A percentile compares a stretch with the other conserved stretches of the same genome.
phyloP scores from a whole-genome alignment of 148 eudicot species.

The Limonium bicolor region DNA sequence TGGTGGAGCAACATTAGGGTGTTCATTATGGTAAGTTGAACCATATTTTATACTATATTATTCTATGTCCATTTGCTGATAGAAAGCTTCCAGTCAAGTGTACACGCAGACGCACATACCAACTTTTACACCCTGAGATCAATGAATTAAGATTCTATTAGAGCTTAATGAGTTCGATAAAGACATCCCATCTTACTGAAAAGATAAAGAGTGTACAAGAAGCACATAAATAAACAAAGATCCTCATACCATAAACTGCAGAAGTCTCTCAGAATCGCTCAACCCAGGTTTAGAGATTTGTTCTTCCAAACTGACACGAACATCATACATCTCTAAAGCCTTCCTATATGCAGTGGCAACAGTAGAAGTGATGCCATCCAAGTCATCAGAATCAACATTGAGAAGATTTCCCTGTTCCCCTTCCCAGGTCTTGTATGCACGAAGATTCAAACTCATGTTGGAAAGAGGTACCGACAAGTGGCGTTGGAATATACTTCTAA shows the following conservation, averaged over 20 bases:
- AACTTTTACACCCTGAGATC: too few species aligned
- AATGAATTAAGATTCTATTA: too few species aligned
- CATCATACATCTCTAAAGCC: conserved; percentile 59
- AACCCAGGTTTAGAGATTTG: conserved; percentile 31
- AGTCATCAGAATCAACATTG: conserved; percentile 29
- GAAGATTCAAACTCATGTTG: conserved; percentile 35
- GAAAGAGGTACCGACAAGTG: conserved; percentile 67
- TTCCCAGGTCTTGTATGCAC: conserved; percentile 80
- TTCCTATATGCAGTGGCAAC: conserved; percentile 61
- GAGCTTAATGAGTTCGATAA: too few species aligned
- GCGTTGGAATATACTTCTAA: conserved; percentile 62
- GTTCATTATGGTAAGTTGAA: too few species aligned
- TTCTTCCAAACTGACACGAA: conserved; percentile 62
- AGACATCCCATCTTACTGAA: too few species aligned
- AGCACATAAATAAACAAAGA: too few species aligned
- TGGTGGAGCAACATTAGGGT: too few species aligned
- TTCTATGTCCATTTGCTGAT: too few species aligned
- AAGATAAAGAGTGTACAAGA: neutral
- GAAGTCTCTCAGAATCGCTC: conserved; percentile 57
- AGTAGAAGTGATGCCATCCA: conserved; percentile 51
- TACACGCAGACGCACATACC: too few species aligned
- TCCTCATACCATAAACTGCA: conserved; percentile 45
- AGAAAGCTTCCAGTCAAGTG: too few species aligned
- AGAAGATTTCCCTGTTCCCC: conserved; percentile 42
- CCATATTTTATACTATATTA: too few species aligned